A percentile compares a stretch with the other conserved stretches of the same genome.
Evolutionary conservation across 2,329 filamentous ascomycete species (phyloP).

Genomic region (Pestalotiopsis sp.): DNA sequence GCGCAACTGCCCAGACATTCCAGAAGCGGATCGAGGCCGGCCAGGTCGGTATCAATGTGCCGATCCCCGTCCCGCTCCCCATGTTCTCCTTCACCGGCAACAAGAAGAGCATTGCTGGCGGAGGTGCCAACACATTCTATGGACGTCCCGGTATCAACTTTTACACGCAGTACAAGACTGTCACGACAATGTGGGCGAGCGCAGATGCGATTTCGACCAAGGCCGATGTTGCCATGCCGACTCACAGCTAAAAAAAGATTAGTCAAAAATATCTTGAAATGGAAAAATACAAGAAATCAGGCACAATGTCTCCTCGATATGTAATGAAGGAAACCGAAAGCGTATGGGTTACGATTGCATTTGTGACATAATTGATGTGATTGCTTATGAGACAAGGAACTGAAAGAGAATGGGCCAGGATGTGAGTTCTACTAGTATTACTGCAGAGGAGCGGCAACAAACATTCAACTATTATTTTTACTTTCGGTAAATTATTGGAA

Average conservation of each 20-base stretch:
- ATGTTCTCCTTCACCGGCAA: conserved; percentile 76
- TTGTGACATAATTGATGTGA: neutral
- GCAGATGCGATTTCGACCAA: conserved; percentile 84
- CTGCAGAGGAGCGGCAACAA: neutral
- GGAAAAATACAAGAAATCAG: neutral
- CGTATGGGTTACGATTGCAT: neutral
- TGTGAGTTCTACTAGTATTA: neutral
- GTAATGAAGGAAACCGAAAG: neutral
- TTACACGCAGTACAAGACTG: conserved; percentile 97
- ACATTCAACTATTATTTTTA: neutral
- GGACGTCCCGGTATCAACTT: conserved; percentile 91
- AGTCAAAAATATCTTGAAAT: neutral
- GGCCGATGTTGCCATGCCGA: conserved; percentile 88
- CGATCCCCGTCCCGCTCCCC: conserved; percentile 72
- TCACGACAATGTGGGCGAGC: conserved; percentile 86
- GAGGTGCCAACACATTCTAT: conserved; percentile 93
- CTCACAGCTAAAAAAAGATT: conserved; percentile 35
- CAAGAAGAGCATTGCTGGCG: conserved; percentile 91
- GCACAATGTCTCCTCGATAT: neutral
- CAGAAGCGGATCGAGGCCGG: conserved; percentile 81
- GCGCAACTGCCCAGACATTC: conserved; percentile 77
- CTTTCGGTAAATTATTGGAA: neutral
- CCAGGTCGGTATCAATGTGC: conserved; percentile 85
- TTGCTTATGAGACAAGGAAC: neutral
- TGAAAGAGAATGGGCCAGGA: neutral